These are phyloP conservation scores for Atractiella rhizophila DNA, from an alignment of 768 basidiomycete genomes.

Conservation along the genomic window DNA sequence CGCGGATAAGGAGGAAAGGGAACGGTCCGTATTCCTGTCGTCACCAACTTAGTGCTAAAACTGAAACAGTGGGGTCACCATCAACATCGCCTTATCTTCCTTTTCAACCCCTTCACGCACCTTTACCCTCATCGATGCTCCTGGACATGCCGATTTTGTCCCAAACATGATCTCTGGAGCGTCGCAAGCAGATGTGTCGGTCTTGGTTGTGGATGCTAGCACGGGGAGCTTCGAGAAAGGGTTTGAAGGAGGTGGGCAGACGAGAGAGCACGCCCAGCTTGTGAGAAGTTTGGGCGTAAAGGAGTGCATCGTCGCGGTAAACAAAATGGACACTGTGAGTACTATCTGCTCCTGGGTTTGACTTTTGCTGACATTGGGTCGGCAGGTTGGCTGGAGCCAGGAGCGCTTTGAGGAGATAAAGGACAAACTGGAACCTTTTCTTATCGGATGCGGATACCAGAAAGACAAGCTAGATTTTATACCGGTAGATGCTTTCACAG, in stretches of 20 bases:
- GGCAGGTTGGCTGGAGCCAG: conserved; percentile 63
- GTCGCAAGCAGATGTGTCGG: conserved; percentile 79
- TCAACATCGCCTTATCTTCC: conserved; percentile 60
- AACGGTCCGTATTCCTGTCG: conserved; percentile 33
- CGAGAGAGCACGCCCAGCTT: conserved; percentile 72
- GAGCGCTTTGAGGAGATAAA: conserved; percentile 68
- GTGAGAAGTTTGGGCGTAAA: conserved; percentile 76
- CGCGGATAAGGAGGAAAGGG: conserved; percentile 71
- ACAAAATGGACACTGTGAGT: conserved; percentile 70
- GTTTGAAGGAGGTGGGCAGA: conserved; percentile 82
- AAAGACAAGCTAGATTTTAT: conserved; percentile 53
- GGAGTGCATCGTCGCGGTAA: conserved; percentile 73
- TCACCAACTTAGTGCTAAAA: background rate
- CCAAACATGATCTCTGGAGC: conserved; percentile 99
- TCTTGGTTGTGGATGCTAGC: conserved; percentile 73
- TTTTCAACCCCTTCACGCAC: conserved; percentile 44
- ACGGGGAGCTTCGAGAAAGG: conserved; percentile 88
- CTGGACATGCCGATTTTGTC: conserved; percentile 90
- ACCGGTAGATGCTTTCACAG: conserved; percentile 71
- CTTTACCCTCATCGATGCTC: conserved; percentile 87
- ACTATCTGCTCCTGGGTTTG: background rate
- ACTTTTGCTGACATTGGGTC: background rate
- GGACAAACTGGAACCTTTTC: conserved; percentile 45
- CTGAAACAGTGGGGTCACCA: conserved; percentile 61
- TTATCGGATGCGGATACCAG: conserved; percentile 65